Conservation (phyloP, 768 basidiomycete species). For the Termitomyces sp. region DNA sequence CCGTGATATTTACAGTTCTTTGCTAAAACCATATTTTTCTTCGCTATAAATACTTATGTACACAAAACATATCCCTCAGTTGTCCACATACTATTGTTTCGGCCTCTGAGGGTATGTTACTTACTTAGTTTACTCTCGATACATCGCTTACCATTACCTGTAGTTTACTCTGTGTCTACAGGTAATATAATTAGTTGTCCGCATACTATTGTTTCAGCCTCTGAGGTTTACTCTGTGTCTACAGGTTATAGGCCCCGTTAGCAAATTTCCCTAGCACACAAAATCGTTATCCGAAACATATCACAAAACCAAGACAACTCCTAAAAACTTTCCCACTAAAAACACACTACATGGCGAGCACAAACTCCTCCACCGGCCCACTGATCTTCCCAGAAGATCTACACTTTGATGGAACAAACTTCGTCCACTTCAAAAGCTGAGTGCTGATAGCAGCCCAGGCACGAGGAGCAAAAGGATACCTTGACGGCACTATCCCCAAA, state of each 20-base stretch:
- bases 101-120: too few species aligned
- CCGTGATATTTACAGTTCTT: too few species aligned
- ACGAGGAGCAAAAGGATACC: slow-evolving; percentile 15
- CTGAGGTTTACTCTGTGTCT: not conserved
- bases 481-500: slow-evolving; percentile 15
- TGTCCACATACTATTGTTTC: too few species aligned
- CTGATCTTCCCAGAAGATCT: slow-evolving; percentile 15
- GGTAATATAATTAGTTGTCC: not conserved
- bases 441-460: not conserved
- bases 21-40: too few species aligned
- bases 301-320: not conserved
- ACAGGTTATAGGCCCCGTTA: not conserved
- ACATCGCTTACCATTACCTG: too few species aligned
- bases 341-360: not conserved
- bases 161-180: too few species aligned
- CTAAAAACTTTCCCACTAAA: not conserved
- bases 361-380: slow-evolving; percentile 2
- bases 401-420: slow-evolving; percentile 19
- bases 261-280: not conserved
- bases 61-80: too few species aligned
- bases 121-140: too few species aligned
- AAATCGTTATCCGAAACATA: too few species aligned
- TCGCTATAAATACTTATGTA: too few species aligned
- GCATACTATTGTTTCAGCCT: not conserved
- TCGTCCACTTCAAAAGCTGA: slow-evolving; percentile 7